Evolutionary conservation across 106 monocot species (phyloP).

Genomic region (Triglochin maritima): DNA sequence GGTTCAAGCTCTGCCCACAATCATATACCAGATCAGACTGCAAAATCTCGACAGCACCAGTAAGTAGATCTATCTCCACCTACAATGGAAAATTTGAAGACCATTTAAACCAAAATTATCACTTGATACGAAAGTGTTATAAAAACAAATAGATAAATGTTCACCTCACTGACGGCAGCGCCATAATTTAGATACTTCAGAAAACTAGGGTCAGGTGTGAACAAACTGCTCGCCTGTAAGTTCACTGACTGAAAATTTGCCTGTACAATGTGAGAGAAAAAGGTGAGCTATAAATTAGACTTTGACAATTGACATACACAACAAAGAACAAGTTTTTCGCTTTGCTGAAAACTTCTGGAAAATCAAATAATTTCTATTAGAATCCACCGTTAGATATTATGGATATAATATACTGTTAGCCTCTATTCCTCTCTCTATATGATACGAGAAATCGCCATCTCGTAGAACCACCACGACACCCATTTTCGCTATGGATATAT

Average conservation of each 20-base stretch:
- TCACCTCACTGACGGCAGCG: slow-evolving; percentile 73
- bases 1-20: slow-evolving; percentile 76
- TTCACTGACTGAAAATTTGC: slow-evolving; percentile 42
- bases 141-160: too few species aligned
- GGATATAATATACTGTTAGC: too few species aligned
- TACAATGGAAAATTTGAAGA: slow-evolving; percentile 11
- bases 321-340: slow-evolving; percentile 37
- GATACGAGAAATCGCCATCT: too few species aligned
- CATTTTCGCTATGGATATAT: not conserved
- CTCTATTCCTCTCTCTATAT: too few species aligned
- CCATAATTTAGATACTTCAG: slow-evolving; percentile 64
- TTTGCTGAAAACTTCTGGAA: not conserved
- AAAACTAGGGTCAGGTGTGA: slow-evolving; percentile 31
- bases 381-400: too few species aligned
- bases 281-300: too few species aligned
- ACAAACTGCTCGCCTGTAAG: slow-evolving; percentile 47
- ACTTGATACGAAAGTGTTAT: too few species aligned
- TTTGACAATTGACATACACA: too few species aligned
- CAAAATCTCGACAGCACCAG: slow-evolving; percentile 49
- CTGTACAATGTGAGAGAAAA: slow-evolving; percentile 20
- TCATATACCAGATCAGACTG: slow-evolving; percentile 55
- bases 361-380: too few species aligned
- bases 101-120: too few species aligned
- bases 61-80: slow-evolving; percentile 83
- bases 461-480: too few species aligned